phyloP scores from a whole-genome alignment of 2,329 filamentous ascomycete species.

The Epichloe scottii region DNA sequence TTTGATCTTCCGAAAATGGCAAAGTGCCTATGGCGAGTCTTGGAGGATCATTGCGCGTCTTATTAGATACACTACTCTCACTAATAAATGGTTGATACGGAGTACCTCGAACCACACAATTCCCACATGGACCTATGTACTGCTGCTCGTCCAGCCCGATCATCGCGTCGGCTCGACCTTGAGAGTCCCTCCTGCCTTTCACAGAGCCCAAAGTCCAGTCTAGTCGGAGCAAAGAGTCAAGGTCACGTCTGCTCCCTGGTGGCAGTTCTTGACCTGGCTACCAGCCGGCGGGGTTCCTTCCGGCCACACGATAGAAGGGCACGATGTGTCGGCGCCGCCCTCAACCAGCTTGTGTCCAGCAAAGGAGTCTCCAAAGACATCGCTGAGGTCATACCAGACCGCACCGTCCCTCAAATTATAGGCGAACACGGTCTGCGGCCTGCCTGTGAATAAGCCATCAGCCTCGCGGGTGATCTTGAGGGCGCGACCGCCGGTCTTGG shows the following conservation, averaged over 20 bases:
- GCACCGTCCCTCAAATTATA: slow-evolving; percentile 22
- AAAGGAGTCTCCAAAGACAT: slow-evolving; percentile 28
- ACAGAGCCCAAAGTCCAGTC: background rate
- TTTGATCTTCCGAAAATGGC: too few species aligned
- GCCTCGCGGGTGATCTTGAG: slow-evolving; percentile 23
- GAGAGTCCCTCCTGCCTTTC: background rate
- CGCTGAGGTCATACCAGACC: slow-evolving; percentile 28
- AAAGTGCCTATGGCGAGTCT: too few species aligned
- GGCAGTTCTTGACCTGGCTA: slow-evolving; percentile 26
- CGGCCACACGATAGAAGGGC: slow-evolving; percentile 24
- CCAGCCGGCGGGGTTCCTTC: slow-evolving; percentile 22
- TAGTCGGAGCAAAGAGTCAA: slow-evolving; percentile 21
- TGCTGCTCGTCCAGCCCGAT: too few species aligned
- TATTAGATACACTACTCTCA: too few species aligned
- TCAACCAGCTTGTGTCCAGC: slow-evolving; percentile 19
- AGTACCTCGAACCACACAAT: too few species aligned
- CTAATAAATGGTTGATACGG: too few species aligned
- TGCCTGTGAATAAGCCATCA: slow-evolving; percentile 26
- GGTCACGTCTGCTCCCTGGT: slow-evolving; percentile 18
- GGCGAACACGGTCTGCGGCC: slow-evolving; percentile 27
- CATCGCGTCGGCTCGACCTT: too few species aligned
- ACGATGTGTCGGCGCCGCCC: slow-evolving; percentile 16
- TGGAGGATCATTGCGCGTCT: too few species aligned
- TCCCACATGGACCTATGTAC: too few species aligned
- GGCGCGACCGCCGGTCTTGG: slow-evolving; percentile 24